Evolutionary conservation across 2,329 filamentous ascomycete genomes (phyloP), one percentile per base, ranked within the genome.

Genomic region (Herpotrichia juniperi): DNA sequence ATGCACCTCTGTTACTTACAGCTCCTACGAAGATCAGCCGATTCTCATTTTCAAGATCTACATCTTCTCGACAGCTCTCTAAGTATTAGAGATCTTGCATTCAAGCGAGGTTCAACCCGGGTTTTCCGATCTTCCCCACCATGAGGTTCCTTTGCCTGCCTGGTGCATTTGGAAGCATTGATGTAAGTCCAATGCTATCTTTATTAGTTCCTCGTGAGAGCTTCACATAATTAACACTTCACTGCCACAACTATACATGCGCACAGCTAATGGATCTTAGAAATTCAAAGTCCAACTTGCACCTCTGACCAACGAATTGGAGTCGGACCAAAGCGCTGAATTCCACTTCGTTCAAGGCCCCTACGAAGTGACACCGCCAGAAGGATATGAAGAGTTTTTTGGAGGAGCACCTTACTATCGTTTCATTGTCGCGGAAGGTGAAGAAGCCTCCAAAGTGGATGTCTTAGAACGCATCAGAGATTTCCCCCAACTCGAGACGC

Each of bases 101-200:
- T 45, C 25, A 45, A 30, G 28, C 25, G n/a, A 30, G 25, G 25
- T 31, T 12, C 17, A 31, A 37, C 25, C 28, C 11, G 17, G 21
- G 22, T 21, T 16, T 5, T 16, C 11, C 17, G 8, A 10, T n/a
- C 11, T 21, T 21, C 17, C 26, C 25, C 66, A 77, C 57, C 16
- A 84, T 85, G 82, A 81, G 75, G 61, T 81, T 85, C 46, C 68
- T 85, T 26, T 85, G 83, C 64, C 74, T 85, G 8, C 82, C 82
- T 28, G 83, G 83, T 56, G 80, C 83, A 19, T 85, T 81, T 64
- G 82, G 83, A 48, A 85, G 81, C 71, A 78, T 81, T 45, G 77
- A 79, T 59, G 80, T 81, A 68, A 73, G 78, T 9, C 11, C 11
- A 37, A 10, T 32, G 22, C 30, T 31, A 17, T 6, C 39, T 16